Conservation (phyloP, 257 asterid genomes). For the Primulina huaijiensis region DNA sequence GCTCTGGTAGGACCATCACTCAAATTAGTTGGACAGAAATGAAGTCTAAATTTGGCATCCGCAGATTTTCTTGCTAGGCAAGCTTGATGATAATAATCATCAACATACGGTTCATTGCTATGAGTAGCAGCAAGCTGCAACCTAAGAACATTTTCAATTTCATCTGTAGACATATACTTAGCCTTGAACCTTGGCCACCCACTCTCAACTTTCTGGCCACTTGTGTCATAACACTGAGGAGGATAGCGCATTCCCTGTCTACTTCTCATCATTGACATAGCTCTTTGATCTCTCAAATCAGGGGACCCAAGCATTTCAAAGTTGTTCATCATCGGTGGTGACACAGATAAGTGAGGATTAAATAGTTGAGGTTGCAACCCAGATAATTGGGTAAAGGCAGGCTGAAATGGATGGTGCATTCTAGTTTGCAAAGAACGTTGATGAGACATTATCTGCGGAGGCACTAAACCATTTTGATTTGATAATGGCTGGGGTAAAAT, state of each 20-base stretch:
- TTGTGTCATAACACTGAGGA: conserved; percentile 46
- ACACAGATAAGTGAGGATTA: conserved; percentile 50
- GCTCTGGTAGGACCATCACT: conserved; percentile 57
- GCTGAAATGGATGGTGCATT: conserved; percentile 57
- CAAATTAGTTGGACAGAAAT: conserved; percentile 73
- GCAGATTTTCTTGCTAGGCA: conserved; percentile 71
- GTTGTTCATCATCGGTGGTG: conserved; percentile 60
- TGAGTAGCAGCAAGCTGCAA: conserved; percentile 89
- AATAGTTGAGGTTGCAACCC: conserved; percentile 57
- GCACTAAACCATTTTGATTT: conserved; percentile 62
- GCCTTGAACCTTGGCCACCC: conserved; percentile 76
- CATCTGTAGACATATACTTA: conserved; percentile 80
- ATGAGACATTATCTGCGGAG: conserved; percentile 54
- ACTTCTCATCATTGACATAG: conserved; percentile 49
- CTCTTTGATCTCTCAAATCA: conserved; percentile 77
- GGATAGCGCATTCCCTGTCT: conserved; percentile 55
- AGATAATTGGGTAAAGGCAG: conserved; percentile 49
- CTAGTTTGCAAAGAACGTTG: conserved; percentile 65
- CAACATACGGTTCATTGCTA: conserved; percentile 86
- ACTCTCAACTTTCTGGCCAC: conserved; percentile 42
- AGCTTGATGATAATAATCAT: conserved; percentile 94
- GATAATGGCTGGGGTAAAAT: conserved; percentile 52
- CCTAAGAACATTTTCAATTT: conserved; percentile 78
- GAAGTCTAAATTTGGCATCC: conserved; percentile 72
- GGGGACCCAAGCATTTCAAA: conserved; percentile 59